These are phyloP conservation scores for Cryphonectria naterciae DNA, from an alignment of 2,329 filamentous ascomycete genomes.

Conservation along the genomic window DNA sequence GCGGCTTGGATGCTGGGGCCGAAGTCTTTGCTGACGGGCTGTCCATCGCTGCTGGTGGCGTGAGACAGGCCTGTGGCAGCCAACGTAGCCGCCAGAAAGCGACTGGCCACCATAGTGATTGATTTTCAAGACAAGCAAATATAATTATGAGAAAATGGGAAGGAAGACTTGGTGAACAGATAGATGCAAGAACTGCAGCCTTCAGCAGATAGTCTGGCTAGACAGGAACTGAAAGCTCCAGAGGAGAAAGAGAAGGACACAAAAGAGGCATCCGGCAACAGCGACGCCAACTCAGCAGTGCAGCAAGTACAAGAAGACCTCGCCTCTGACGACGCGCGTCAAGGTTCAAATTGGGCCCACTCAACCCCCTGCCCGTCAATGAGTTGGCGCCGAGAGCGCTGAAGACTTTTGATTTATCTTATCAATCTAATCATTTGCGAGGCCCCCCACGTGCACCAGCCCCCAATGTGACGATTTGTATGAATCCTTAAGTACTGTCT, in stretches of 20 bases:
- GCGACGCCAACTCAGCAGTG: neutral
- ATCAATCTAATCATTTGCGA: conserved; percentile 2
- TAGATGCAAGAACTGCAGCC: neutral
- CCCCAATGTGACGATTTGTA: neutral
- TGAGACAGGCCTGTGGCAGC: conserved; percentile 20
- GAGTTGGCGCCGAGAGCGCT: neutral
- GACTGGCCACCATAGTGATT: conserved; percentile 15
- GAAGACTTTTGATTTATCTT: neutral
- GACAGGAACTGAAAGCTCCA: neutral
- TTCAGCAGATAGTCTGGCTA: neutral
- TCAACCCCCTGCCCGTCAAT: neutral
- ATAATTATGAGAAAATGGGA: neutral
- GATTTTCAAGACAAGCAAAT: neutral
- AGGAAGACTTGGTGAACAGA: neutral
- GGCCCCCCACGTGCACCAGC: neutral
- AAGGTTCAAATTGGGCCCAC: neutral
- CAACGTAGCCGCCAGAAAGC: conserved; percentile 21
- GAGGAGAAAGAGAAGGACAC: neutral
- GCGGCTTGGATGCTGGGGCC: conserved; percentile 45
- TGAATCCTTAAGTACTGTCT: too few relatives aligned
- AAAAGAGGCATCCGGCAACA: neutral
- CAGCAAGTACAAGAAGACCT: neutral
- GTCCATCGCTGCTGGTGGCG: conserved; percentile 3
- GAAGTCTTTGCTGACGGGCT: conserved; percentile 32
- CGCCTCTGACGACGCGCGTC: conserved; percentile 1